Base-by-base conservation (phyloP, 768 basidiomycete genomes). In the Obba rivulosa region DNA sequence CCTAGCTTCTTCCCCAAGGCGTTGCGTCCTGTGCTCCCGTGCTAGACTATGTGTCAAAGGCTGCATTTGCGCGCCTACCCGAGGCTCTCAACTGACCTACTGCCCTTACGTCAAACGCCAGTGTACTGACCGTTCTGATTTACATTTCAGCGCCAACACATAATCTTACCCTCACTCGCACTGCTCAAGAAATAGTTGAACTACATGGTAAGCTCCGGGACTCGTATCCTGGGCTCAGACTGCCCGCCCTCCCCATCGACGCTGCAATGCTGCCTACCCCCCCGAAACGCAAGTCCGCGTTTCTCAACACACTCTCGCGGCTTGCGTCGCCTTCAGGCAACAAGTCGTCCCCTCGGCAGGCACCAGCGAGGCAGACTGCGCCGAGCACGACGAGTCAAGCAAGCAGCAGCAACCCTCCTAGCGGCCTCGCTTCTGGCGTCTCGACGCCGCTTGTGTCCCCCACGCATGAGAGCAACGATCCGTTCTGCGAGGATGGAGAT, bases 91-190 rank as follows among this genome's bases (percentile, higher is more conserved):
- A 43, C 38, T 24, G 40, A 35, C 34, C 20, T 16, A 13, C n/a
- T 24, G 4, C 22, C 37, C 16, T 54, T 57, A 53, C 53, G 53
- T 55, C 53, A 54, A n/a, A 18, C 16, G 34, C 40, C 24, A n/a
- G 25, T 22, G n/a, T 37, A 20, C 38, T 41, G 41, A 47, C 45
- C 48, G 41, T 57, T 56, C 66, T 65, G 60, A 69, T 61, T 46
- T 59, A 48, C 52, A 51, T 58, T 58, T 36, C 69, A 90, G 92
- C 92, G 18, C 85, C 91, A 23, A 93, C 87, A 20, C 88, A 92
- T 69, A 89, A 91, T 71, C 75, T 92, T 43, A 94, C 92, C 35
- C 80, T 94, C 40, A 87, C 84, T 8, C 81, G 92, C 50, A 82
- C 83, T 48, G 78, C 80, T 41, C 73, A 75, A 55, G 91, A 93